Evolutionary conservation across 768 basidiomycete genomes (phyloP).

Genomic region (Psilocybe azurescens): DNA sequence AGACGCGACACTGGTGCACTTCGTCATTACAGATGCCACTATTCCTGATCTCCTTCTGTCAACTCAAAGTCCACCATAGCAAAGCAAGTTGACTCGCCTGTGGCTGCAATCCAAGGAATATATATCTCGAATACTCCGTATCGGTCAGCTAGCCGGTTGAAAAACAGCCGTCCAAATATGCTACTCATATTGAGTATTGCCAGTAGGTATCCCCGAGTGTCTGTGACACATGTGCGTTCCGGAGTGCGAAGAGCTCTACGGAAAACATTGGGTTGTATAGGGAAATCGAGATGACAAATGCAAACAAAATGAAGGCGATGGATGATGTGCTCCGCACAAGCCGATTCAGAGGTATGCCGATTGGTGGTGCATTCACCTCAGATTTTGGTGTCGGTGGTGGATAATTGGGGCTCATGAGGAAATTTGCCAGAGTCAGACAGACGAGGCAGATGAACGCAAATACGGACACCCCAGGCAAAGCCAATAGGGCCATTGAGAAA

Average conservation of each 20-base stretch:
- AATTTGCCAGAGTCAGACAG: background rate
- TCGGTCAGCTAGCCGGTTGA: slow-evolving; percentile 3
- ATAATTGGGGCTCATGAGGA: background rate
- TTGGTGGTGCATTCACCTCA: background rate
- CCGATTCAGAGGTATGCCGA: background rate
- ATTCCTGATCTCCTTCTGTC: background rate
- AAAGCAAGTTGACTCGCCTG: background rate
- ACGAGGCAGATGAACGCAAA: background rate
- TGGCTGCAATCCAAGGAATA: background rate
- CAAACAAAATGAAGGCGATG: background rate
- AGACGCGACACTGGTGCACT: background rate
- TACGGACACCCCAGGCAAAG: slow-evolving; percentile 3
- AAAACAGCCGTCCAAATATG: slow-evolving; percentile 4
- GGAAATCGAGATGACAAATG: background rate
- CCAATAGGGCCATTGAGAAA: slow-evolving; percentile 3
- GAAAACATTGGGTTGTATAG: slow-evolving; percentile 3
- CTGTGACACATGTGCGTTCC: background rate
- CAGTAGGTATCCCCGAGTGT: background rate
- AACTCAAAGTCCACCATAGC: background rate
- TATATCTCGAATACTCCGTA: slow-evolving; percentile 4
- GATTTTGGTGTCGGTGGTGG: background rate
- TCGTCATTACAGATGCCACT: background rate
- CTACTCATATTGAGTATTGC: slow-evolving; percentile 8
- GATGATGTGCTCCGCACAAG: slow-evolving; percentile 1
- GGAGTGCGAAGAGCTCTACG: slow-evolving; percentile 1